Base-by-base conservation (phyloP, 805 yeast species). In the Vanderwaltozyma yarrowii region DNA sequence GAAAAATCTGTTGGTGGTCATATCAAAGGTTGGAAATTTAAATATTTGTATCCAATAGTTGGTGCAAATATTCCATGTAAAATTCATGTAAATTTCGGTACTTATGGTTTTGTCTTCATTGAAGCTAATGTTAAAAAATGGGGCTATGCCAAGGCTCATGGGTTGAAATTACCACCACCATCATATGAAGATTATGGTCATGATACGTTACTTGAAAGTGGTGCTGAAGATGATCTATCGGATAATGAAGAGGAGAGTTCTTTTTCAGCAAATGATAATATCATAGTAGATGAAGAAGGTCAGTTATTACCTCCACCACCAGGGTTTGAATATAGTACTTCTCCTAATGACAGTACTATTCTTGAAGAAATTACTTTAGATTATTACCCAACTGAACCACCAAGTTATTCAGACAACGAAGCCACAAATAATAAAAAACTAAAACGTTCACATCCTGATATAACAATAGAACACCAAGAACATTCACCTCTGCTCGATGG, bases 51-150 rank as follows among this genome's bases (percentile, higher is more conserved):
- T 55, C 98, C 98, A n/a, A 80, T 81, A 0, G 66, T 92, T 15
- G 98, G 98, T 2, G 78, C 96, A 5, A 80, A 74, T 39, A 80
- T 86, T 28, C 74, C 80, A 5, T 83, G 95, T 49, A 73, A 79
- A 7, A 66, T 92, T n/a, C 88, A 83, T 58, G 94, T 83, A 10
- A 92, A 86, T 52, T 62, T 92, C 39, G 98, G 98, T 15, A 89
- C 84, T 49, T 69, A 77, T 40, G 96, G 96, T 2, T 87, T 74
- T 61, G 96, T 88, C 2, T 86, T 73, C 54, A 84, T 88, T 35
- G 96, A 88, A 55, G 96, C 85, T 2, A 86, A 87, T 54, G 95
- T 88, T 28, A 87, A 87, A 56, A 86, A 83, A 56, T 87, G 96
- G 96, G 95, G 95, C 5, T 80, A 81, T 51, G 95, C 94, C n/a